Evolutionary conservation across 2,329 filamentous ascomycete genomes (phyloP).

Genomic region (Alternaria triticimaculans): DNA sequence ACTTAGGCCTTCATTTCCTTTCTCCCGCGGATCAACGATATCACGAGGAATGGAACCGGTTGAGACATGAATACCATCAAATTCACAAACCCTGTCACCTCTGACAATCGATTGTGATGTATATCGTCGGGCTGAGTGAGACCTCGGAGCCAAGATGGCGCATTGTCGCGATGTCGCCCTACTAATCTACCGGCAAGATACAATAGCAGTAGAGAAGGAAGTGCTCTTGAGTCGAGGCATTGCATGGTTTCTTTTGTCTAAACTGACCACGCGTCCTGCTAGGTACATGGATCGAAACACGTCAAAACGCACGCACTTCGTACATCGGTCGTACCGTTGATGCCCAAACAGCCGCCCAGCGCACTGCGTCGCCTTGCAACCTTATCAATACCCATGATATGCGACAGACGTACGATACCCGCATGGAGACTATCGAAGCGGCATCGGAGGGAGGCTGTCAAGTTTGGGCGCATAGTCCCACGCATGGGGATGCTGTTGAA

Average conservation of each 20-base stretch:
- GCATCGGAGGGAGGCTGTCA: neutral
- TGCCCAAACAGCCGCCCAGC: neutral
- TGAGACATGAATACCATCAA: conserved; percentile 40
- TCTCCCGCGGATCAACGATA: conserved; percentile 37
- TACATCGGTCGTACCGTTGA: neutral
- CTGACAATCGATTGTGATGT: conserved; percentile 5
- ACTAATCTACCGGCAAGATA: neutral
- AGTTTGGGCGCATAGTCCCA: neutral
- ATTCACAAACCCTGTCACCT: conserved; percentile 30
- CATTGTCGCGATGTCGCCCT: neutral
- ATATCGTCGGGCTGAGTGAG: neutral
- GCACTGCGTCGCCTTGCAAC: neutral
- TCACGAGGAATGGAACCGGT: conserved; percentile 42
- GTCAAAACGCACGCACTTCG: neutral
- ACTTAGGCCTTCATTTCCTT: conserved; percentile 36
- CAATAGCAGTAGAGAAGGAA: neutral
- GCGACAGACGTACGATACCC: neutral
- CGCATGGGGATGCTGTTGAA: neutral
- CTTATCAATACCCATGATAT: neutral
- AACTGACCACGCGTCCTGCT: neutral
- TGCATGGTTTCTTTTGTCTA: neutral
- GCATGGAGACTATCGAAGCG: neutral
- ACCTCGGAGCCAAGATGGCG: neutral
- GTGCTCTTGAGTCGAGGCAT: neutral
- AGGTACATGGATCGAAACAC: neutral